Base-by-base conservation (phyloP, 2,329 filamentous ascomycete genomes). In the Alternaria triticina region DNA sequence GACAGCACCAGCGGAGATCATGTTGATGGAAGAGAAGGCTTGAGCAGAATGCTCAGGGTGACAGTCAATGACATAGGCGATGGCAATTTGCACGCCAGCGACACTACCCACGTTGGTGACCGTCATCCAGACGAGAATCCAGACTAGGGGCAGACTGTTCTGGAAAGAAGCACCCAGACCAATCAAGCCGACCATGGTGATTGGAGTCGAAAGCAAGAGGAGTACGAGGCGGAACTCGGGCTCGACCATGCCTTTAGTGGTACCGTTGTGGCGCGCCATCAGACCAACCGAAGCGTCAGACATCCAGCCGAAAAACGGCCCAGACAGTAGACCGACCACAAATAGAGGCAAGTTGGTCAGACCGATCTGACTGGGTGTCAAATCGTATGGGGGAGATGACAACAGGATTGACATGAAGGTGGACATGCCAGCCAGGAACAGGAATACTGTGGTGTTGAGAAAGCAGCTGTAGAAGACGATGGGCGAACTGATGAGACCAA, bases 41-140 rank as follows among this genome's bases (percentile, higher is more conserved):
- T 68, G 63, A 10, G 62, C 63, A 4, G 65, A 65, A 40, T 68
- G 59, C 12, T 66, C 50, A 1, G 65, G 63, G 20, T 66, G 57
- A 51, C 65, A 68, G 51, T 68, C 65, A 13, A 66, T 66, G 22
- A 66, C 62, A n/a, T 68, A 68, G 4, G 62, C 46, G 11, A 66
- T 49, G 5, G 63, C 56, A 6, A 65, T 60, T 7, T 65, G 62
- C 3, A 65, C 51, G 3, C 43, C 59, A 28, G 52, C 51, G n/a
- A 56, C 49, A 33, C 51, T 52, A n/a, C 62, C 65, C 3, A 61
- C 33, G 17, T 65, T 68, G 30, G 54, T 54, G 12, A 63, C 46
- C 11, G 63, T 61, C 54, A 59, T 52, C 62, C 59, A 68, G 9
- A 66, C 60, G 10, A 68, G 57, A 13, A 68, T 59, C 63, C 57